Evolutionary conservation across 2,329 filamentous ascomycete species (phyloP).

Genomic region (Hymenoscyphus albidus): DNA sequence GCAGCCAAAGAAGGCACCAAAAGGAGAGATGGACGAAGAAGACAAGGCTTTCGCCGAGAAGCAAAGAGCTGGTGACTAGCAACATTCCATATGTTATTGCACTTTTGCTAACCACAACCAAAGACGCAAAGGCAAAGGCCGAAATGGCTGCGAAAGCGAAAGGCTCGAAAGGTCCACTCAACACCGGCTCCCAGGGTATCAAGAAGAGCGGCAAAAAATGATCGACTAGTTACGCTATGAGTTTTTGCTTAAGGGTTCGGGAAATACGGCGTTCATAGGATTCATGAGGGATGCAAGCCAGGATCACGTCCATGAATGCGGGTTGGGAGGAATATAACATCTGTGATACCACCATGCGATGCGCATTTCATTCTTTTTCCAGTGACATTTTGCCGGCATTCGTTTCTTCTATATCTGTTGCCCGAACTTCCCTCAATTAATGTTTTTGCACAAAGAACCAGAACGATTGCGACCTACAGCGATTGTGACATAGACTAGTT

Average conservation of each 20-base stretch:
- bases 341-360: not conserved
- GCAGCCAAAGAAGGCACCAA: conserved; percentile 74
- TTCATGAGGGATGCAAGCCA: conserved; percentile 9
- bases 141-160: conserved; percentile 77
- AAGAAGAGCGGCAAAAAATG: conserved; percentile 99
- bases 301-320: not conserved
- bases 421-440: not conserved
- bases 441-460: not conserved
- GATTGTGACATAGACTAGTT: not conserved
- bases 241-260: conserved; percentile 6
- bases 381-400: not conserved
- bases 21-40: conserved; percentile 81
- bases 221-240: conserved; percentile 8
- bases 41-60: conserved; percentile 79
- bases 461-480: too few relatives aligned
- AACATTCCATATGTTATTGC: conserved; percentile 5
- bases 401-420: not conserved
- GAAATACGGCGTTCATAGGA: conserved; percentile 15
- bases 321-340: not conserved
- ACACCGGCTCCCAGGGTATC: conserved; percentile 81
- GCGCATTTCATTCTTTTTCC: not conserved
- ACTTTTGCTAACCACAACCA: conserved; percentile 6
- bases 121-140: conserved; percentile 82
- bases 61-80: conserved; percentile 71
- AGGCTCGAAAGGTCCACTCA: conserved; percentile 78